Percentiles rank a stretch among this genome's conserved stretches.
Evolutionary conservation across 805 yeast species (phyloP).

Genomic region (Ogataea wickerhamii): DNA sequence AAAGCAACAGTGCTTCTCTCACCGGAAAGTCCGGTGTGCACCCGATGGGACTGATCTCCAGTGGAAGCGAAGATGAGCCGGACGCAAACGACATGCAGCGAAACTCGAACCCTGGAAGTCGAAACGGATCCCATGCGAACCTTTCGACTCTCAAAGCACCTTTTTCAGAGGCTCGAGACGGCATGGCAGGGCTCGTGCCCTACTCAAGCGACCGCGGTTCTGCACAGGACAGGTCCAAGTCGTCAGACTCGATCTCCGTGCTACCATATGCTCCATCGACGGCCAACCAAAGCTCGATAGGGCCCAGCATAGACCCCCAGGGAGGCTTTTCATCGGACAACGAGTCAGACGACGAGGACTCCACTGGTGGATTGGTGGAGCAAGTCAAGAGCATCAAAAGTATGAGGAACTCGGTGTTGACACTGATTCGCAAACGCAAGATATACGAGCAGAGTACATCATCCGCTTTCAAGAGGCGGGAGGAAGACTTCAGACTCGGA

Average conservation of each 20-base stretch:
- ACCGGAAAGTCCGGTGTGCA: conserved; percentile 4
- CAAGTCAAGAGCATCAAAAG: conserved; percentile 13
- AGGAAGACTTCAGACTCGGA: conserved; percentile 23
- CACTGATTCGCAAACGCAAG: conserved; percentile 19
- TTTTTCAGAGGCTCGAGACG: not conserved
- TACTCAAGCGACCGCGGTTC: not conserved
- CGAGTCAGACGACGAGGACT: conserved; percentile 6
- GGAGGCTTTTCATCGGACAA: conserved; percentile 2
- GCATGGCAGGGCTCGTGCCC: not conserved
- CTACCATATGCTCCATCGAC: conserved; percentile 4
- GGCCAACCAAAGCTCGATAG: not conserved
- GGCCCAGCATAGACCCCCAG: not conserved
- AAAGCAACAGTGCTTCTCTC: conserved; percentile 13
- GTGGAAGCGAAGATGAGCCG: conserved; percentile 12
- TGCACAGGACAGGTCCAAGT: not conserved
- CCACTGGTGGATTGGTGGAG: conserved; percentile 11
- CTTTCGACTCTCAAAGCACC: not conserved
- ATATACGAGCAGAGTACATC: conserved; percentile 15
- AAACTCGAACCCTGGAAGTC: not conserved
- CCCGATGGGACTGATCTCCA: conserved; percentile 6
- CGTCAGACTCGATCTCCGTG: conserved; percentile 14
- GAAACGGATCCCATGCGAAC: not conserved
- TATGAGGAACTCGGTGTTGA: conserved; percentile 12
- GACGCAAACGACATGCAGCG: conserved; percentile 4
- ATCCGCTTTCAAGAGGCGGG: conserved; percentile 19